Conservation (phyloP, 306 rosid genomes). For the Pyrus communis region DNA sequence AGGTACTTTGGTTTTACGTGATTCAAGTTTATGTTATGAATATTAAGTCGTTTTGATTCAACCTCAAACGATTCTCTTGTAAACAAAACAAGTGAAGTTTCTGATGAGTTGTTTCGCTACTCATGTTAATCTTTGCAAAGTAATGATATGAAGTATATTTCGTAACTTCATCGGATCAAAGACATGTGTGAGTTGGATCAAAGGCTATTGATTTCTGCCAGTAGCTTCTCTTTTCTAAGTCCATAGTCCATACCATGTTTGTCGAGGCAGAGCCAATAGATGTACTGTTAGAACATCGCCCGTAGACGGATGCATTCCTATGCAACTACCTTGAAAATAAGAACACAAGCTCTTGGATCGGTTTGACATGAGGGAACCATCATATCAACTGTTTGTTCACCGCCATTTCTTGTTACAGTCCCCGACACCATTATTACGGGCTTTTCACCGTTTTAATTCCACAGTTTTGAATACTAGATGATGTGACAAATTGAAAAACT, state of each 20-base stretch:
- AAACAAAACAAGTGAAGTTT: too few relatives aligned
- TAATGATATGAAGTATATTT: too few relatives aligned
- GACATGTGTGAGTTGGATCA: too few relatives aligned
- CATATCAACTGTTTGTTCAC: slow-evolving; percentile 59
- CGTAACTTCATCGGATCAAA: too few relatives aligned
- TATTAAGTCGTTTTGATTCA: too few relatives aligned
- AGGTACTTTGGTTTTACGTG: too few relatives aligned
- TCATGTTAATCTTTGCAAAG: too few relatives aligned
- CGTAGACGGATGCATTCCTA: slow-evolving; percentile 65
- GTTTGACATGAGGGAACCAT: slow-evolving; percentile 52
- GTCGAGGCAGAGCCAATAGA: slow-evolving; percentile 60
- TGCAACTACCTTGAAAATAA: slow-evolving; percentile 54
- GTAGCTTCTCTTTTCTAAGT: slow-evolving; percentile 52
- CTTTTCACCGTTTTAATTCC: neutral
- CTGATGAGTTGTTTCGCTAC: too few relatives aligned
- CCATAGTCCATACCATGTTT: slow-evolving; percentile 65
- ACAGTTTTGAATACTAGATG: neutral
- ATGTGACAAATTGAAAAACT: neutral
- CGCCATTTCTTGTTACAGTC: slow-evolving; percentile 41
- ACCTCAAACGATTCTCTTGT: too few relatives aligned
- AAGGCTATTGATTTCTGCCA: slow-evolving; percentile 38
- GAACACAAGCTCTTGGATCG: slow-evolving; percentile 34
- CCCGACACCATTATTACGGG: slow-evolving; percentile 57
- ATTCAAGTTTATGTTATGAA: too few relatives aligned
- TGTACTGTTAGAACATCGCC: slow-evolving; percentile 75